phyloP scores from a whole-genome alignment of 2,329 filamentous ascomycete genomes.

The Fusarium verticillioides region DNA sequence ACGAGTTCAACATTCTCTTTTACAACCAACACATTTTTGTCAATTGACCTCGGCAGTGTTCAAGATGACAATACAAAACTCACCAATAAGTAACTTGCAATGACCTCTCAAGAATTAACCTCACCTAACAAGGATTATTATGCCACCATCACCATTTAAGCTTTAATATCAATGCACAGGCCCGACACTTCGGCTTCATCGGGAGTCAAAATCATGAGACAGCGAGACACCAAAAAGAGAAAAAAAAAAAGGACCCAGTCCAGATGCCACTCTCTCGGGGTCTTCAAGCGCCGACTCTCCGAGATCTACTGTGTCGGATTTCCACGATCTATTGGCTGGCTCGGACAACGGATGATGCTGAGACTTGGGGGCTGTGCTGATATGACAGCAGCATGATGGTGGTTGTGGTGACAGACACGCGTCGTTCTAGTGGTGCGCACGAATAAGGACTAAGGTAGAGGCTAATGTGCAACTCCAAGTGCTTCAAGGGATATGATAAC shows the following conservation, averaged over 20 bases:
- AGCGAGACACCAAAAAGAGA: background rate
- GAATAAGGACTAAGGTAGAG: background rate
- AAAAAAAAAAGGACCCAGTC: background rate
- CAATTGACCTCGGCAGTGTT: background rate
- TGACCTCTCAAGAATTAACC: background rate
- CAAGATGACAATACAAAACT: background rate
- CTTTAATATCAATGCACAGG: background rate
- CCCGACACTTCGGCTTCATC: constrained; percentile 12
- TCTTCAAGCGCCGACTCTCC: background rate
- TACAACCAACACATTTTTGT: background rate
- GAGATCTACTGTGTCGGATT: background rate
- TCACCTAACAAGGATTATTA: background rate
- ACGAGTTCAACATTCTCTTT: background rate
- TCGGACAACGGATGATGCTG: background rate
- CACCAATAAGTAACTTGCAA: background rate
- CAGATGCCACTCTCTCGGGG: background rate
- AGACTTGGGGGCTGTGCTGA: constrained; percentile 10
- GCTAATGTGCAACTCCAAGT: background rate
- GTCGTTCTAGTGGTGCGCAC: background rate
- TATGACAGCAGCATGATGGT: background rate
- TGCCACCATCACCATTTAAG: background rate
- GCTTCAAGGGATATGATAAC: background rate
- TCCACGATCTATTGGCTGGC: background rate
- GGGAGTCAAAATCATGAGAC: background rate
- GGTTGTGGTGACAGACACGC: constrained; percentile 4